Base-by-base conservation (phyloP, 2,329 filamentous ascomycete genomes). In the Penicillium nordicum region DNA sequence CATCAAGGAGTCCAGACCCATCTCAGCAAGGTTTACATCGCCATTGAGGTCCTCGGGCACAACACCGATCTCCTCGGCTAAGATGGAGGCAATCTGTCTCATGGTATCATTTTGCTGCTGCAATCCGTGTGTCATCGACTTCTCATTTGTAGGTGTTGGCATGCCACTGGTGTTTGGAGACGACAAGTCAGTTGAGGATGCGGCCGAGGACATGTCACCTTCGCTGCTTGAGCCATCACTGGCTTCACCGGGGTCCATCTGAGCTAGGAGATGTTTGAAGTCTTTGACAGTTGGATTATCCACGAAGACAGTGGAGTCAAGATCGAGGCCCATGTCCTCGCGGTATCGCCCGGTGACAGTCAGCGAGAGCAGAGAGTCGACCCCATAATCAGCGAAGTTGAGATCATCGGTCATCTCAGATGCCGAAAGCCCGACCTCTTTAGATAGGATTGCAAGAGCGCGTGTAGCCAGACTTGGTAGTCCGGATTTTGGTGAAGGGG, bases 281-380 rank as follows among this genome's bases (percentile, higher is more conserved):
- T 82, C 81, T 36, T 82, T 82, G 55, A 86, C 80, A 10, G 82
- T 84, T 2, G 82, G 77, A 57, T 82, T 80, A 59, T 86, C 83
- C 6, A 82, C 83, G 73, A 86, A 86, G 23, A 85, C 73, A 29
- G 80, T 80, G 11, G 82, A 83, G 54, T 81, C 79, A 54, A 85
- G 79, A 50, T 85, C 83, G 59, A 85, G 73, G 57, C 83, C 80
- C 23, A 85, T 76, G 44, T 85, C 83, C 66, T 86, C 83, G 40
- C 83, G 81, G 72, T 85, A 84, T 66, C 81, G 81, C 61, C 83
- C 83, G 43, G 82, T 84, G 61, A 85, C 83, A 29, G 82, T 85
- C 55, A 86, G 67, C 1, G 83, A 84, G 60, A 86, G 79, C 18
- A 86, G 75, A 8, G 83, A 86, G 69, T 86, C 83, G 32, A 86